A percentile compares a stretch with the other conserved stretches of the same genome.
These are phyloP conservation scores for Yamadazyma conglobata DNA, from an alignment of 1,139 yeast genomes.

Conservation along the genomic window DNA sequence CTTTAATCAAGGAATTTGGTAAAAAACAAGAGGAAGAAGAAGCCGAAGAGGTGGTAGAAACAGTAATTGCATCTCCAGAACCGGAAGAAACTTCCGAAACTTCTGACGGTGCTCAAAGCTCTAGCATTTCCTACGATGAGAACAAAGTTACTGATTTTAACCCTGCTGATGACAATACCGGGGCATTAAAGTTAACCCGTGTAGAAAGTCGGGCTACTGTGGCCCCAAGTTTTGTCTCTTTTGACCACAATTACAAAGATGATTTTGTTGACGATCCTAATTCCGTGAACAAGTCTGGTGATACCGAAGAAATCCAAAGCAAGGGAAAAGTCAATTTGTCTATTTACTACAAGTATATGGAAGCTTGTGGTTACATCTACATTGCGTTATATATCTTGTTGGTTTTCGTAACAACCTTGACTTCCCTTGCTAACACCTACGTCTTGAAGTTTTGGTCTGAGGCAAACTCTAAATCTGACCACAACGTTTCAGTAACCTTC, in stretches of 20 bases:
- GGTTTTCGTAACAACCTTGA: conserved; percentile 19
- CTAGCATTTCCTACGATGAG: conserved; percentile 6
- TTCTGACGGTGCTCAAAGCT: conserved; percentile 4
- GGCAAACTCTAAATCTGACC: conserved; percentile 23
- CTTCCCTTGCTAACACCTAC: conserved; percentile 27
- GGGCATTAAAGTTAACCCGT: conserved; percentile 8
- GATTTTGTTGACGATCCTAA: conserved; percentile 18
- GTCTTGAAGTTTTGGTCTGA: conserved; percentile 41
- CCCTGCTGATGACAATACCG: conserved; percentile 9
- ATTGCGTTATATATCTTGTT: conserved; percentile 25
- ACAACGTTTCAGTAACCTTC: conserved; percentile 21
- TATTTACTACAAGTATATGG: conserved; percentile 31
- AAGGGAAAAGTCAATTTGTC: conserved; percentile 33
- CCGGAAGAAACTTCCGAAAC: background rate
- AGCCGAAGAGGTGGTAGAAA: conserved; percentile 8
- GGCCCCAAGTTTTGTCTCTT: conserved; percentile 23
- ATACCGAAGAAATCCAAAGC: conserved; percentile 26
- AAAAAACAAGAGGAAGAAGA: conserved; percentile 16
- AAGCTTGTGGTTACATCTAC: conserved; percentile 32
- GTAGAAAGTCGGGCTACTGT: conserved; percentile 11
- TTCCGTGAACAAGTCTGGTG: conserved; percentile 21
- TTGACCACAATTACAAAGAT: conserved; percentile 19
- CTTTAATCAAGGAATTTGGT: conserved; percentile 25
- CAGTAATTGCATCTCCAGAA: conserved; percentile 4
- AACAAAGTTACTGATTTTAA: conserved; percentile 7